These are phyloP conservation scores for Casuarina cunninghamiana DNA, from an alignment of 306 rosid genomes.

Conservation along the genomic window DNA sequence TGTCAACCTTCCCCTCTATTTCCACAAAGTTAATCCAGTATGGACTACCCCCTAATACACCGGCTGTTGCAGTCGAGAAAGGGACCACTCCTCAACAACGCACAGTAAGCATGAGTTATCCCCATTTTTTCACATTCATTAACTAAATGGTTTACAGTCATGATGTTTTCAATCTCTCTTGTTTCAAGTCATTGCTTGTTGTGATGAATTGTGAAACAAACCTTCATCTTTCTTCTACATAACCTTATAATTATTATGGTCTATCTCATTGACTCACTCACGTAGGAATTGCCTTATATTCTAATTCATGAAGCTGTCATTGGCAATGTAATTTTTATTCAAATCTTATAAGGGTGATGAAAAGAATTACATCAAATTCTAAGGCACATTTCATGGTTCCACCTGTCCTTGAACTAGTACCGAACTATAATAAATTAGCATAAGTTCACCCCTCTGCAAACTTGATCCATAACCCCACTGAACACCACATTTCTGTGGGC, in stretches of 20 bases:
- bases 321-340: neutral
- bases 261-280: neutral
- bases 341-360: neutral
- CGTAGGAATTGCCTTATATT: neutral
- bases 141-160: neutral
- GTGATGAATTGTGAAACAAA: neutral
- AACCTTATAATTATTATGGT: neutral
- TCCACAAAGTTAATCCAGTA: conserved; percentile 75
- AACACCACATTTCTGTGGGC: neutral
- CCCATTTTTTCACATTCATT: neutral
- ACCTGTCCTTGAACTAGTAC: neutral
- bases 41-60: conserved; percentile 78
- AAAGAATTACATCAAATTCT: no score
- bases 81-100: conserved; percentile 93
- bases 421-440: neutral
- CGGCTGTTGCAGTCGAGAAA: conserved; percentile 90
- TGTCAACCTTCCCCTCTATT: conserved; percentile 87
- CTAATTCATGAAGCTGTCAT: neutral
- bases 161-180: neutral
- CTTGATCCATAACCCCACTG: neutral
- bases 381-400: neutral
- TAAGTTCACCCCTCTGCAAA: neutral
- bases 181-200: neutral
- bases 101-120: conserved; percentile 47
- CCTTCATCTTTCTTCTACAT: neutral